phyloP scores from a whole-genome alignment of 768 basidiomycete genomes.

The Rhodotorula sphaerocarpa region DNA sequence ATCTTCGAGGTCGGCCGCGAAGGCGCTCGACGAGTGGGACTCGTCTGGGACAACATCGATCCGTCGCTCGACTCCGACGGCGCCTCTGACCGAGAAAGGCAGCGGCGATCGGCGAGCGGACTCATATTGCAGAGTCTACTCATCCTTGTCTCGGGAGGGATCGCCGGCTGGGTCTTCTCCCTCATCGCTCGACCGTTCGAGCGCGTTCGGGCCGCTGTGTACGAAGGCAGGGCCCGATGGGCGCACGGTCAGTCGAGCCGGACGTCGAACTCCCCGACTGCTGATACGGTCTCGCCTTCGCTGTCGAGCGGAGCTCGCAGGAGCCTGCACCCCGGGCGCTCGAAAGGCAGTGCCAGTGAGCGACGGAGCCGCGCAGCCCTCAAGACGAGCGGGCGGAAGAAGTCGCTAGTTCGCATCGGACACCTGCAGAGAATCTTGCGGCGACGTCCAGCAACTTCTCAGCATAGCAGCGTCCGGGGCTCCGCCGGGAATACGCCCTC shows the following conservation, averaged over 20 bases:
- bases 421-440: constrained; percentile 2
- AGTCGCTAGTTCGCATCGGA: constrained; percentile 14
- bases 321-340: constrained; percentile 4
- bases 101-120: background rate
- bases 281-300: background rate
- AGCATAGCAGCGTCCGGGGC: background rate
- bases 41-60: constrained; percentile 2
- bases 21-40: constrained; percentile 13
- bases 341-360: constrained; percentile 16
- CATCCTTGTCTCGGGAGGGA: constrained; percentile 17
- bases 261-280: constrained; percentile 6
- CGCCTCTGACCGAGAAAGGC: constrained; percentile 1
- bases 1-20: constrained; percentile 34
- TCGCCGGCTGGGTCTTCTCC: constrained; percentile 24
- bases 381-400: constrained; percentile 7
- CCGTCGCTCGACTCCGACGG: background rate
- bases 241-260: too few relatives aligned
- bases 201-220: constrained; percentile 18
- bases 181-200: constrained; percentile 31
- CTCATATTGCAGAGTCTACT: constrained; percentile 16
- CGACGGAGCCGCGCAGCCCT: constrained; percentile 3
- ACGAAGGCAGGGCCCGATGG: constrained; percentile 23
- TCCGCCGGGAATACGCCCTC: too few relatives aligned
- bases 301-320: background rate
- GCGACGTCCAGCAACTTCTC: background rate